phyloP scores from a whole-genome alignment of 352 stramenopile species.

The Globisporangium nagaii region DNA sequence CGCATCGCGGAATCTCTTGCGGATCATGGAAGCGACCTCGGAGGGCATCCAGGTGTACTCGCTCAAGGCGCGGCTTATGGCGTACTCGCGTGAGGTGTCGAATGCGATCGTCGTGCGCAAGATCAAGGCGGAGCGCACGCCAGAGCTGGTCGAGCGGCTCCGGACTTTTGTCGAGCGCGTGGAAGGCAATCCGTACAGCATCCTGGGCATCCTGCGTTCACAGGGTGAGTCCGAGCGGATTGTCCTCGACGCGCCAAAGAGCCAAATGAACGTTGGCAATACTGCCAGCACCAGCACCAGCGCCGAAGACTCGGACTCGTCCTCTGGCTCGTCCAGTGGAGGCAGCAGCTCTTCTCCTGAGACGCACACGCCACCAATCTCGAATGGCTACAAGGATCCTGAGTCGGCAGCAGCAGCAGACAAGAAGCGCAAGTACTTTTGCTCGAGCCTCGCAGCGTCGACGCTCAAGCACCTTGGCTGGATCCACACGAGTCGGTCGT shows the following conservation, averaged over 20 bases:
- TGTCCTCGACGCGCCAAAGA: neutral
- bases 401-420: neutral
- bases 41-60: conserved; percentile 80
- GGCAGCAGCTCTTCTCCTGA: too few relatives aligned
- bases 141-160: conserved; percentile 35
- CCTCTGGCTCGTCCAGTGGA: neutral
- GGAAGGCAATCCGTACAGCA: conserved; percentile 81
- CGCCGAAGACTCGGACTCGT: conserved; percentile 9
- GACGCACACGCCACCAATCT: too few relatives aligned
- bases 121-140: conserved; percentile 36
- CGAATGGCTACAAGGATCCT: neutral
- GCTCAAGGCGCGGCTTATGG: conserved; percentile 70
- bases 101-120: conserved; percentile 74
- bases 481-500: conserved; percentile 59
- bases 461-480: conserved; percentile 75
- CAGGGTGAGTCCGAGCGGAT: conserved; percentile 44
- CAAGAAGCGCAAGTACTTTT: conserved; percentile 80
- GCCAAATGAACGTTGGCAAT: neutral
- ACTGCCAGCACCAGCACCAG: neutral
- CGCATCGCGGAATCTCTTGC: conserved; percentile 44
- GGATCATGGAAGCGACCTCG: conserved; percentile 74
- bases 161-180: conserved; percentile 56
- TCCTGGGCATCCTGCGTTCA: conserved; percentile 63
- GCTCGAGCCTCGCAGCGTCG: conserved; percentile 74
- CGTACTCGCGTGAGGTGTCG: conserved; percentile 74